phyloP scores from a whole-genome alignment of 2,329 filamentous ascomycete species.

The Ophiocordyceps sinensis region DNA sequence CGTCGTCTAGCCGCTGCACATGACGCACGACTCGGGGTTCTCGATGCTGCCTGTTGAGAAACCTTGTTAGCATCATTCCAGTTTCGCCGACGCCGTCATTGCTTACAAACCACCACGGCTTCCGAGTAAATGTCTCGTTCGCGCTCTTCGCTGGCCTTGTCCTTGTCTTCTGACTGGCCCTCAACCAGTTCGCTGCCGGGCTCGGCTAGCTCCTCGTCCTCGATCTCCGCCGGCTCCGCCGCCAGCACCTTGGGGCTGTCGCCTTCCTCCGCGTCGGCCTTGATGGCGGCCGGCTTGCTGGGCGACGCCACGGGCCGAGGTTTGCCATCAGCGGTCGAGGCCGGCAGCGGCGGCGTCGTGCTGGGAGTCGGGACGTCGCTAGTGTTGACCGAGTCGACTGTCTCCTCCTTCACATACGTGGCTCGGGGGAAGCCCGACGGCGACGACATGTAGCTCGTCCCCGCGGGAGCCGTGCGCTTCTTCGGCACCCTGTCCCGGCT shows the following conservation, averaged over 20 bases:
- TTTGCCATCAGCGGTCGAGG: constrained; percentile 21
- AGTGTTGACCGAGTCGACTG: constrained; percentile 21
- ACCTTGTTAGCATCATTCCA: constrained; percentile 15
- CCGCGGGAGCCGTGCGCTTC: constrained; percentile 51
- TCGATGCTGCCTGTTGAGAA: constrained; percentile 65
- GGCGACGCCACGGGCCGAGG: constrained; percentile 37
- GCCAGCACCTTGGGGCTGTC: constrained; percentile 67
- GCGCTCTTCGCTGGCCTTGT: constrained; percentile 55
- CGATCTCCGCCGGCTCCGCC: constrained; percentile 50
- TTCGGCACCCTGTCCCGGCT: constrained; percentile 49
- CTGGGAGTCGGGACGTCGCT: constrained; percentile 58
- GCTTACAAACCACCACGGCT: constrained; percentile 71
- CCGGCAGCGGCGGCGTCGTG: constrained; percentile 50
- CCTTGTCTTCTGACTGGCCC: constrained; percentile 57
- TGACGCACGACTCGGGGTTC: constrained; percentile 85
- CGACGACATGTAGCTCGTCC: constrained; percentile 39
- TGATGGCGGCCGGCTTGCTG: constrained; percentile 52
- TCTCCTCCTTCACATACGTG: constrained; percentile 46
- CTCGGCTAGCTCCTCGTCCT: constrained; percentile 51
- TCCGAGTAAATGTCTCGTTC: constrained; percentile 94
- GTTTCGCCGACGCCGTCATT: neutral
- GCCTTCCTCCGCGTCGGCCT: constrained; percentile 62
- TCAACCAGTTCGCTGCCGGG: constrained; percentile 30
- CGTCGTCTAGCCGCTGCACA: constrained; percentile 75
- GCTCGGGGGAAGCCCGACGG: constrained; percentile 51